phyloP scores from a whole-genome alignment of 768 basidiomycete genomes.

The Russula compacta region DNA sequence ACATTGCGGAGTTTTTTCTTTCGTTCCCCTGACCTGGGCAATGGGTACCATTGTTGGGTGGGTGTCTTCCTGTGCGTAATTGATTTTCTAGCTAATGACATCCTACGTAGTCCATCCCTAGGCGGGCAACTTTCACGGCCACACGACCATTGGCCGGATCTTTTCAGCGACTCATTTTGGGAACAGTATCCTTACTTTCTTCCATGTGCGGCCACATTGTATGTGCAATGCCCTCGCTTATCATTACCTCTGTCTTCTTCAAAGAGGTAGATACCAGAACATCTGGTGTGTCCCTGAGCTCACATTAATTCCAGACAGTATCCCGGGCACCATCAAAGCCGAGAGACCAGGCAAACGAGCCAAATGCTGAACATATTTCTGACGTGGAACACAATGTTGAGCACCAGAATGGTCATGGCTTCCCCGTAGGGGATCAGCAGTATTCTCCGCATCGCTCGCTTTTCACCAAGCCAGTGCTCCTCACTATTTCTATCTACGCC shows the following conservation, averaged over 20 bases:
- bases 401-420: background rate
- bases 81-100: too few relatives aligned
- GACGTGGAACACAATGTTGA: too few relatives aligned
- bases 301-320: constrained; percentile 25
- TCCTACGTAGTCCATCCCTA: background rate
- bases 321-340: too few relatives aligned
- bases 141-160: constrained; percentile 13
- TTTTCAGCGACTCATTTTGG: constrained; percentile 21
- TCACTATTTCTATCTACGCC: background rate
- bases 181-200: constrained; percentile 23
- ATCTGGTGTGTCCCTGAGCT: constrained; percentile 30
- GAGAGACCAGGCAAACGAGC: too few relatives aligned
- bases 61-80: background rate
- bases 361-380: too few relatives aligned
- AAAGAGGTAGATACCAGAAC: constrained; percentile 18
- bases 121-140: constrained; percentile 23
- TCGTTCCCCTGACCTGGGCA: constrained; percentile 27
- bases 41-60: constrained; percentile 1
- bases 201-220: constrained; percentile 26
- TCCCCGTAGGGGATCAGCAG: background rate
- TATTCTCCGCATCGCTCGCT: background rate
- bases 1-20: constrained; percentile 35
- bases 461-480: background rate
- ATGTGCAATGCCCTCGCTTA: constrained; percentile 23
- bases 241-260: constrained; percentile 24